Conservation (phyloP, 192 early-diverging fungal genomes). For the Blastocladiella britannica region DNA sequence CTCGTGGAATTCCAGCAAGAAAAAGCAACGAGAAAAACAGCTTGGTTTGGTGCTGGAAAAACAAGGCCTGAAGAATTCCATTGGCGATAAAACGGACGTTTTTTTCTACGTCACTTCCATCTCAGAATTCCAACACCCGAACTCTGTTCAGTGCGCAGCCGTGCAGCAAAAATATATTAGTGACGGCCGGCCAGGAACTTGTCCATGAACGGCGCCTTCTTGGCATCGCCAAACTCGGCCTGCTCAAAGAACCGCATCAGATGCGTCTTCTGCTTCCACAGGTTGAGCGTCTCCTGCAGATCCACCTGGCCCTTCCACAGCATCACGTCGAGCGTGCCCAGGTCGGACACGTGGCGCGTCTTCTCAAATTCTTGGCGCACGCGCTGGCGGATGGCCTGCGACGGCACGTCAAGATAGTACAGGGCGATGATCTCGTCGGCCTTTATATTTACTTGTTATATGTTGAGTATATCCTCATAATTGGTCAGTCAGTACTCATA, state of each 20-base stretch:
- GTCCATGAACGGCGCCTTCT: constrained; percentile 53
- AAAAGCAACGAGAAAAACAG: no score
- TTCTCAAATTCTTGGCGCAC: constrained; percentile 79
- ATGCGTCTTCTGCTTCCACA: constrained; percentile 81
- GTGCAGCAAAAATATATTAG: no score
- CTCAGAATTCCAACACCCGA: no score
- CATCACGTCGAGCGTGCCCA: constrained; percentile 57
- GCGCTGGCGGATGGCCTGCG: constrained; percentile 49
- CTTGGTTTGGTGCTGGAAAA: no score
- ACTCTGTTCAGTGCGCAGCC: no score
- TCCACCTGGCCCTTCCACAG: constrained; percentile 73
- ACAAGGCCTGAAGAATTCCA: no score
- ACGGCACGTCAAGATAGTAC: constrained; percentile 54
- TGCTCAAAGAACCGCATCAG: constrained; percentile 70
- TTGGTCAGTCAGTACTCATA: constrained; percentile 26
- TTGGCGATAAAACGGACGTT: no score
- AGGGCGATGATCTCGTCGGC: constrained; percentile 49
- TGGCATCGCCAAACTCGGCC: constrained; percentile 38
- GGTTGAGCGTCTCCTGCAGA: constrained; percentile 71
- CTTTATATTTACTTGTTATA: constrained; percentile 11
- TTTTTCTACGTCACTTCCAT: no score
- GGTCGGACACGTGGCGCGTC: constrained; percentile 53
- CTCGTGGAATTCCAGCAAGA: no score
- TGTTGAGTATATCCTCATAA: neutral
- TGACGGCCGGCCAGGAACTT: constrained; percentile 53